Evolutionary conservation across 129 eudicot species (phyloP).

Genomic region (Saussurea involucrata): DNA sequence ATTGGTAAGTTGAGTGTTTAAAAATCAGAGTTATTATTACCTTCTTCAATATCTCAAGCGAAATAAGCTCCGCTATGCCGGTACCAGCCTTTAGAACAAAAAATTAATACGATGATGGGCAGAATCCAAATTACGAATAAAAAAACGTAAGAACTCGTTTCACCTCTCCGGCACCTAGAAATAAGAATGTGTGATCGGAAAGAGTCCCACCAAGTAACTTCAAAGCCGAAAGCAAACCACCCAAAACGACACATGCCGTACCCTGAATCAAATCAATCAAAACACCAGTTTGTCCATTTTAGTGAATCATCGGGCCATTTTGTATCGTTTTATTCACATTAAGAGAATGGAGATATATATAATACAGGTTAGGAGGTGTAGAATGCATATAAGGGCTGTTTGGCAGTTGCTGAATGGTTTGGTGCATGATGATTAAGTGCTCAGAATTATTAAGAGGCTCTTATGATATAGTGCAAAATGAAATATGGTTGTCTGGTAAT

Average conservation of each 20-base stretch:
- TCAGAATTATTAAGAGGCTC: no score
- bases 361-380: neutral
- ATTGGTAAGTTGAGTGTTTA: neutral
- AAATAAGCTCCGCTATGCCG: conserved; percentile 96
- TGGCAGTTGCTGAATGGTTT: no score
- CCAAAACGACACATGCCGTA: conserved; percentile 78
- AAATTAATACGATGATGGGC: neutral
- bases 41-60: conserved; percentile 77
- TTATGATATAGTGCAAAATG: no score
- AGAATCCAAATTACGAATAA: neutral
- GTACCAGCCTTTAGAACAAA: conserved; percentile 80
- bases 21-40: conserved; percentile 27
- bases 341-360: neutral
- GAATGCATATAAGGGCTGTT: no score
- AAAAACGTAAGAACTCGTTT: neutral
- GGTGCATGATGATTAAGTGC: no score
- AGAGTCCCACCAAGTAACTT: conserved; percentile 67
- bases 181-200: conserved; percentile 76
- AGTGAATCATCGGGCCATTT: no score
- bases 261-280: conserved; percentile 44
- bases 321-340: neutral
- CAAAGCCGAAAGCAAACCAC: conserved; percentile 68
- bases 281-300: neutral
- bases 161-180: conserved; percentile 92
- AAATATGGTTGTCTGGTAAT: no score